Evolutionary conservation across 345 rosid species (phyloP), one percentile per base, ranked within the genome.

Genomic region (Arabidopsis arenosa): DNA sequence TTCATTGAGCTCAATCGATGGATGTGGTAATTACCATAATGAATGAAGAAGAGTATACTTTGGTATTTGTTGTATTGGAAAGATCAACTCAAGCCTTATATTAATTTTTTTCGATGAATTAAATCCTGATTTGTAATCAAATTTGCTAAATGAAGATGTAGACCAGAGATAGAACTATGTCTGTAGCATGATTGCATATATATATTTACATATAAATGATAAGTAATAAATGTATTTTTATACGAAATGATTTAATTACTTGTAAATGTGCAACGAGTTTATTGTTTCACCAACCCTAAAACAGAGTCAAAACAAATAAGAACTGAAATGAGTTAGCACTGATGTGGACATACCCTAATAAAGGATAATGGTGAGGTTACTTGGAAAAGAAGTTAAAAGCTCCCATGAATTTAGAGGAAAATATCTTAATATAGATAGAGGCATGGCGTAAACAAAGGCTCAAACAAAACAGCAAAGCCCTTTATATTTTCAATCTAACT

Each of bases 381-480:
- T 64, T 70, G 76, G 5, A 39, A 55, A 63, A 56, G 7, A 77
- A 64, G 77, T 65, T 72, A 48, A 21, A 18, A 15, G 21, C 53
- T 43, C 59, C 51, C 56, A 71, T 41, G 35, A 49, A 65, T 78
- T 58, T 39, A 32, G n/a, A 51, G 62, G 68, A 32, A 78, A 58
- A 9, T 1, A 58, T 14, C 77, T 66, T 48, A 59, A 72, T 48
- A 51, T 72, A 78, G 81, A 14, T 30, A 78, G 77, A 66, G 73
- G 81, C 49, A 65, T 66, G 28, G 77, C 81, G 68, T 66, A 59
- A 78, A 65, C 73, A 65, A 72, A 57, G 81, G 77, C 73, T 54
- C 14, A 37, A 21, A 49, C 63, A 65, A 78, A 78, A 61, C 70
- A 62, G 58, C 53, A 66, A 18, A 51, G 37, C 51, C 73, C 81